A percentile compares a stretch with the other conserved stretches of the same genome.
phyloP scores from a whole-genome alignment of 2,329 filamentous ascomycete species.

The Ambrosiella cleistominuta region DNA sequence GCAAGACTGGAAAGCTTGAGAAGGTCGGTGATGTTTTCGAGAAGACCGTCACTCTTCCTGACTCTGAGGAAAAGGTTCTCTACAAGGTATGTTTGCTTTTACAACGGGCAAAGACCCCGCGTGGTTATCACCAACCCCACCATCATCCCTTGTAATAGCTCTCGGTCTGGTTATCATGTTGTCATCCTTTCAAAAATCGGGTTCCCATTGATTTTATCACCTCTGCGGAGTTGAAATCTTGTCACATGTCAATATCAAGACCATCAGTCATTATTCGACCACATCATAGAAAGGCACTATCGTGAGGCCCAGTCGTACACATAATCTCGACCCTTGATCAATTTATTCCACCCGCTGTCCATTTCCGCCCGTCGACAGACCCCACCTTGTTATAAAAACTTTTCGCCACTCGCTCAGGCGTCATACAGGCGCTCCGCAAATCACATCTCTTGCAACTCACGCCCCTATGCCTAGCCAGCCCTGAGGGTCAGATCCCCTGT shows the following conservation, averaged over 20 bases:
- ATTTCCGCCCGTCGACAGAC: neutral
- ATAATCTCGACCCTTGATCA: neutral
- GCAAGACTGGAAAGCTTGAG: slow-evolving; percentile 66
- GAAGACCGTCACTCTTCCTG: slow-evolving; percentile 61
- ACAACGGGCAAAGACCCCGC: neutral
- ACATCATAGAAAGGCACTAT: neutral
- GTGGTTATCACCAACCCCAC: neutral
- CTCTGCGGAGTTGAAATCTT: neutral
- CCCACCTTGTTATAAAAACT: neutral
- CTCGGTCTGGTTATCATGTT: neutral
- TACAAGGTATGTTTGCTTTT: slow-evolving; percentile 60
- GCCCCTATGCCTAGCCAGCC: neutral
- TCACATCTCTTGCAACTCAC: neutral
- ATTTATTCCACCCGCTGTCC: neutral
- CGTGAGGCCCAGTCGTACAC: too few relatives aligned
- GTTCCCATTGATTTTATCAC: too few relatives aligned
- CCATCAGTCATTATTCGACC: neutral
- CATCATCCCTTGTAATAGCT: neutral
- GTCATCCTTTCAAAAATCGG: too few relatives aligned
- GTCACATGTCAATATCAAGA: neutral
- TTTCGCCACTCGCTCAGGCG: neutral
- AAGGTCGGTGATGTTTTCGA: slow-evolving; percentile 57
- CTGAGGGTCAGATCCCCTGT: neutral
- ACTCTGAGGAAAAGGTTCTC: slow-evolving; percentile 53
- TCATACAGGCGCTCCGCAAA: neutral